Percentiles rank a stretch among this genome's conserved stretches.
Conservation (phyloP, 208 protist genomes). For the Porcisia deanei region DNA sequence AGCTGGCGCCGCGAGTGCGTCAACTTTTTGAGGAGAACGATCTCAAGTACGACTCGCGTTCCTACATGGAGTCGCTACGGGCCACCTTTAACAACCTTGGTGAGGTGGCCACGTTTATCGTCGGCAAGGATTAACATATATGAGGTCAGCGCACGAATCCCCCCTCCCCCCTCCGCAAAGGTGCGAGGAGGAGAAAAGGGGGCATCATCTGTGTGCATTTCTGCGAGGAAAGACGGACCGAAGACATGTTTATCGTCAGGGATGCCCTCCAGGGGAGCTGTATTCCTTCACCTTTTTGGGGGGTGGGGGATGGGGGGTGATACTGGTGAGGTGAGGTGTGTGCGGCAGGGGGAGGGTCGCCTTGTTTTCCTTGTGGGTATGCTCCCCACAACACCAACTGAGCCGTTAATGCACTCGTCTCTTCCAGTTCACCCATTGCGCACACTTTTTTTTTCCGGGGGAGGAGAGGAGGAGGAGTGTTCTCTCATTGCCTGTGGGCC, state of each 20-base stretch:
- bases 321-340: no score
- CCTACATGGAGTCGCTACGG: slow-evolving; percentile 46
- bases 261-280: background rate
- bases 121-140: slow-evolving; percentile 17
- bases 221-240: background rate
- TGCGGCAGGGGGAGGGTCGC: no score
- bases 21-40: slow-evolving; percentile 68
- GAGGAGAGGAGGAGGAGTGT: no score
- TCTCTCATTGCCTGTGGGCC: no score
- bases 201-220: background rate
- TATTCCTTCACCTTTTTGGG: background rate
- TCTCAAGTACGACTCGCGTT: slow-evolving; percentile 50
- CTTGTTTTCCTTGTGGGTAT: no score
- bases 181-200: background rate
- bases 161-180: background rate
- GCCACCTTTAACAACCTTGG: slow-evolving; percentile 64
- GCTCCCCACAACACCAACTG: no score
- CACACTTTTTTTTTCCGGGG: no score
- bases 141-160: background rate
- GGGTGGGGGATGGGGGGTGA: background rate
- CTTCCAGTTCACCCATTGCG: no score
- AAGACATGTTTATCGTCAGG: background rate
- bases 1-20: slow-evolving; percentile 49
- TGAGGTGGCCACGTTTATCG: slow-evolving; percentile 48
- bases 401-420: no score